A percentile compares a stretch with the other conserved stretches of the same genome.
Evolutionary conservation across 2,329 filamentous ascomycete species (phyloP).

Genomic region (Fusarium scirpi): DNA sequence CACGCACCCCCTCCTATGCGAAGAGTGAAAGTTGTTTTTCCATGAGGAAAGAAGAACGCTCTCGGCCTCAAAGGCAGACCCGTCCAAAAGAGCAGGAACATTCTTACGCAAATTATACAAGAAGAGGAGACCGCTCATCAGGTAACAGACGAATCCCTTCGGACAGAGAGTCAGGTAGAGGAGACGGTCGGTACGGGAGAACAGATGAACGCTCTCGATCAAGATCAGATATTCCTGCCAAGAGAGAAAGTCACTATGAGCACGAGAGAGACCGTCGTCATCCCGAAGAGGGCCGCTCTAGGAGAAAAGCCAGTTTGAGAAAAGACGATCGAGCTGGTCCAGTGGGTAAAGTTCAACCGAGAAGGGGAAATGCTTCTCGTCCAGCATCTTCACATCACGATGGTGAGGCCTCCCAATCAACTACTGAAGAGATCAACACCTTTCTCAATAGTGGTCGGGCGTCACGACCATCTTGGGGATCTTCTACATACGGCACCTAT

Average conservation of each 20-base stretch:
- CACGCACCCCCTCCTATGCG: neutral
- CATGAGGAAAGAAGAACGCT: neutral
- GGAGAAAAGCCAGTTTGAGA: neutral
- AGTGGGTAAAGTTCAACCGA: neutral
- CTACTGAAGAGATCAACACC: slow-evolving; percentile 12
- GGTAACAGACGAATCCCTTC: neutral
- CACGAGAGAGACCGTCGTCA: neutral
- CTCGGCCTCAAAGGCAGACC: neutral
- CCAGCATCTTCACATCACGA: neutral
- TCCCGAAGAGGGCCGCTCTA: neutral
- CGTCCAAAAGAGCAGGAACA: neutral
- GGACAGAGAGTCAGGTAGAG: neutral
- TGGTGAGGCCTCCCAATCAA: neutral
- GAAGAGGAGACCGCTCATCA: neutral
- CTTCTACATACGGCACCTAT: slow-evolving; percentile 41
- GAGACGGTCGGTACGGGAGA: neutral
- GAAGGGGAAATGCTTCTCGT: neutral
- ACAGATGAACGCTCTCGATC: neutral
- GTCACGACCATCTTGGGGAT: neutral
- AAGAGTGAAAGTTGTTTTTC: neutral
- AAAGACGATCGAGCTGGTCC: neutral
- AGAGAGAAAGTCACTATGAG: neutral
- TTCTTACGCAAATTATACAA: neutral
- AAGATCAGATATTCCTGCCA: neutral
- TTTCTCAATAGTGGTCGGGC: slow-evolving; percentile 4